These are phyloP conservation scores for Oryza punctata DNA, from an alignment of 176 grass and related monocot species.

Conservation along the genomic window DNA sequence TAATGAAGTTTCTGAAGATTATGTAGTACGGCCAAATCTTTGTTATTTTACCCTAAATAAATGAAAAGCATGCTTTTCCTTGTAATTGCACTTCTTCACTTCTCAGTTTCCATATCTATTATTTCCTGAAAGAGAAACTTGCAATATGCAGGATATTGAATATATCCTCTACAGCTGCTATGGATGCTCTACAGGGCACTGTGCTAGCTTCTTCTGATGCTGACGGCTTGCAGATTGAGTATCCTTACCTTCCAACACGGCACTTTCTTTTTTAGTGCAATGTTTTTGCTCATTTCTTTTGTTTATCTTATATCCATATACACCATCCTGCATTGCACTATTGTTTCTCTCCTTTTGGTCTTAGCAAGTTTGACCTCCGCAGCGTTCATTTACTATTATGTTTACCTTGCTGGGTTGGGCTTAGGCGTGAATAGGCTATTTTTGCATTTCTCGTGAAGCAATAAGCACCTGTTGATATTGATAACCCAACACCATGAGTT, in stretches of 20 bases:
- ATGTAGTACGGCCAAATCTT: background rate
- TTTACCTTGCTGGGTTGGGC: background rate
- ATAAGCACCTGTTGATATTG: background rate
- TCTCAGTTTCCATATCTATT: conserved; percentile 5
- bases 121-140: conserved; percentile 25
- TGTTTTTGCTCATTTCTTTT: conserved; percentile 15
- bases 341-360: background rate
- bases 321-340: background rate
- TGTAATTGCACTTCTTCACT: background rate
- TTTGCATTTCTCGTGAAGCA: too few relatives aligned
- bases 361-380: background rate
- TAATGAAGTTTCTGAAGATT: conserved; percentile 5
- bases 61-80: conserved; percentile 3
- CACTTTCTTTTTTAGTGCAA: background rate
- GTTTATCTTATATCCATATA: background rate
- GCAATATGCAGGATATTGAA: conserved; percentile 58
- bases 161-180: conserved; percentile 61
- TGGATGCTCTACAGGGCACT: conserved; percentile 53
- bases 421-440: too few relatives aligned
- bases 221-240: conserved; percentile 72
- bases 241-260: conserved; percentile 45
- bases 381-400: too few relatives aligned
- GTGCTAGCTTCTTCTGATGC: conserved; percentile 49
- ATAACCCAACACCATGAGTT: background rate
- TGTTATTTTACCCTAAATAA: conserved; percentile 6